Base-by-base conservation (phyloP, 2,329 filamentous ascomycete genomes). In the Cladosporium sphaerospermum region DNA sequence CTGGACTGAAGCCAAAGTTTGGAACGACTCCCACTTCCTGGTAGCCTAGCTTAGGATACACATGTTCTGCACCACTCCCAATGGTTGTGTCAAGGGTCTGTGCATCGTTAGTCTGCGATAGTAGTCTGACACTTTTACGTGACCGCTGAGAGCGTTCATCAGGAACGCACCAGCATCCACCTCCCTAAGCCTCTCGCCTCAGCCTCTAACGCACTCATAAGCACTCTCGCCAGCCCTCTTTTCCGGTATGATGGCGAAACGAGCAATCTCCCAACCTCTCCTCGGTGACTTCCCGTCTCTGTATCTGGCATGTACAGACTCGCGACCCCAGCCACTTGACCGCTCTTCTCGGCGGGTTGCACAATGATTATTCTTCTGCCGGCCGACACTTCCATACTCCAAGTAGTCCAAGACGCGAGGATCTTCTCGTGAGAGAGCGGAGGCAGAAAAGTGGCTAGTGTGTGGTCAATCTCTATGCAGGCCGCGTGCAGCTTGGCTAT, bases 31-130 rank as follows among this genome's bases (percentile, higher is more conserved):
- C 81, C 13, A 79, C 66, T 62, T 78, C 74, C 8, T 67, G 68
- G 61, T 82, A 86, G 4, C 79, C 81, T n/a, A 84, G 68, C 52
- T 71, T 75, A 31, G 70, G 74, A 65, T 78, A 85, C 6, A 82
- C 69, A 8, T 66, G 56, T 62, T 82, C 80, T 3, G 79, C 81
- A 8, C 70, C 66, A 58, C 73, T 78, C 3, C 73, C 77, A 3
- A 74, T 73, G 56, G 77, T 77, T 1, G 78, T 77, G 55, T 81
- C 78, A 3, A 82, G 69, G 57, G 77, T 64, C 78, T 81, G 52
- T 5, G 23, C 42, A 14, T 0, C 2, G n/a, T 14, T 5, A 14
- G 8, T 39, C 14, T 48, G 23, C 23, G 4, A 28, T 28, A 28
- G 23, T 28, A 5, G 23, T 28, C 7, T 7, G 23, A 28, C 23